These are phyloP conservation scores for Apostasia shenzhenica DNA, from an alignment of 106 monocot species.

Conservation along the genomic window DNA sequence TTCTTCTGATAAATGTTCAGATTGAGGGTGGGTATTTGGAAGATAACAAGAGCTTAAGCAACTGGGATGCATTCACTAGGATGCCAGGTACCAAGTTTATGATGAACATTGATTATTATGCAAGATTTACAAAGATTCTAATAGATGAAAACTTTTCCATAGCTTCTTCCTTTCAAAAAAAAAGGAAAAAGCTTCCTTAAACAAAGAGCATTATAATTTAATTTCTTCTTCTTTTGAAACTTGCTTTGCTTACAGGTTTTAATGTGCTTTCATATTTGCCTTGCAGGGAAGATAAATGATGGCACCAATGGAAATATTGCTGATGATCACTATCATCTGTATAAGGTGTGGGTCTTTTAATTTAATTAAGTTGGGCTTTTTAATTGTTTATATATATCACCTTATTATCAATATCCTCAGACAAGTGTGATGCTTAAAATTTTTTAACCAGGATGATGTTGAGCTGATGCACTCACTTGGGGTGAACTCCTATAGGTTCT, in stretches of 20 bases:
- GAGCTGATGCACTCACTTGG: conserved; percentile 43
- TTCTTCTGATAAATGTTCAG: conserved; percentile 1
- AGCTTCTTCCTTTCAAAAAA: neutral
- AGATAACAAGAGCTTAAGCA: conserved; percentile 35
- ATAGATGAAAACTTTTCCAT: neutral
- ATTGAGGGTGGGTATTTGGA: conserved; percentile 40
- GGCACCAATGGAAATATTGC: conserved; percentile 38
- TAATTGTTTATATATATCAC: neutral
- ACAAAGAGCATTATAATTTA: neutral
- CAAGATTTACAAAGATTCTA: too few relatives aligned
- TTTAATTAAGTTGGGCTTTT: neutral
- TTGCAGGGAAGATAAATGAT: conserved; percentile 22
- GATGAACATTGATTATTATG: neutral
- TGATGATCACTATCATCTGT: conserved; percentile 40
- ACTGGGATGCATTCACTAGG: conserved; percentile 32
- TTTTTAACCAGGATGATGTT: conserved; percentile 28
- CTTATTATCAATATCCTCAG: neutral
- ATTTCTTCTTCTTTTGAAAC: neutral
- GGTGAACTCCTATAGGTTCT: conserved; percentile 39
- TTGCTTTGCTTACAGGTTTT: neutral
- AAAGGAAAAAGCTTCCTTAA: neutral
- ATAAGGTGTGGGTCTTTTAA: conserved; percentile 14
- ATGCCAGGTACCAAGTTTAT: conserved; percentile 14
- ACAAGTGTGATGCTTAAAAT: neutral
- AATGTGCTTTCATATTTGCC: neutral